Base-by-base conservation (phyloP, 345 rosid species). In the Salix arbutifolia region DNA sequence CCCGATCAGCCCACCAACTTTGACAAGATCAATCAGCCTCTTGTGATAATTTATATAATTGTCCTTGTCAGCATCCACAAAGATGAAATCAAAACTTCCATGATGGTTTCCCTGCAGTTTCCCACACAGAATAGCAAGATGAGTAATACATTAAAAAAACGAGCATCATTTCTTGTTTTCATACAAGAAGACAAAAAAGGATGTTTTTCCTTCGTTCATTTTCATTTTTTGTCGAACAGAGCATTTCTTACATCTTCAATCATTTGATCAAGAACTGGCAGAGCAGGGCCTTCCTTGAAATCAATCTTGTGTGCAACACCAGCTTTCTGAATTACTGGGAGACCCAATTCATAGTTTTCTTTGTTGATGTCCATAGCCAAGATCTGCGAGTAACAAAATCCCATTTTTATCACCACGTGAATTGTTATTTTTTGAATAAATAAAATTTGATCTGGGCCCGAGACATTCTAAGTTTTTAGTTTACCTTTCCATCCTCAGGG, bases 61-160 rank as follows among this genome's bases (percentile, higher is more conserved):
- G 89, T 94, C 98, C 77, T 96, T 96, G 77, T 96, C 98, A 31
- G 99, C 99, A 69, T 96, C 99, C 79, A 96, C 99, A 72, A 96
- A 94, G 16, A 96, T 85, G 89, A 96, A 96, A 79, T 96, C 98
- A 35, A 74, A 94, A 0, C 89, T 70, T 10, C 98, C 98, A 71
- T 88, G 94, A 85, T 87, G 71, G 82, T 91, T 90, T 73, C 80
- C 92, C 97, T 94, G 91, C 69, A 64, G 17, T 64, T 60, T 25
- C 53, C 74, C 67, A 19, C 67, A 77, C 76, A 31, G 3, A 71
- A 56, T 62, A 50, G 28, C 4, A n/a, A n/a, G 62, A 11, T 58
- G 23, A 58, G 62, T 23, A 58, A 52, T 14, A 46, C 5, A 13
- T 46, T 13, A 19, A 8, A 53, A 48, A 58, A 58, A 58, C 1